These are phyloP conservation scores for Thozetella sp. DNA, from an alignment of 495 filamentous ascomycete species.

Conservation along the genomic window DNA sequence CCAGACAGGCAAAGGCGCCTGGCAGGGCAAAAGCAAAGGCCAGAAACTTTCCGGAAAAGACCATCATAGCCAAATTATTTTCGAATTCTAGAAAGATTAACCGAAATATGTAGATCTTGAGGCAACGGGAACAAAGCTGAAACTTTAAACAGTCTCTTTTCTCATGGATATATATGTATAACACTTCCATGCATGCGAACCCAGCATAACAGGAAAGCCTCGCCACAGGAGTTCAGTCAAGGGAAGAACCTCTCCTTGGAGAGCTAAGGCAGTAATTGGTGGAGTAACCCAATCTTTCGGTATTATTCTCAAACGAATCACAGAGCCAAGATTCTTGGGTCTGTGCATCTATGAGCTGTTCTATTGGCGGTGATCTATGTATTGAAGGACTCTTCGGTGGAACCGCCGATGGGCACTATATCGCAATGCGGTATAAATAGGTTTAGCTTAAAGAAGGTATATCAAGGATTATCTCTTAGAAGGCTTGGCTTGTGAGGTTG, in stretches of 20 bases:
- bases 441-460: neutral
- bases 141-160: too few relatives aligned
- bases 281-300: neutral
- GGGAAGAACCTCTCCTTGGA: too few relatives aligned
- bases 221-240: too few relatives aligned
- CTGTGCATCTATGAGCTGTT: neutral
- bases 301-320: neutral
- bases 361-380: neutral
- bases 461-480: neutral
- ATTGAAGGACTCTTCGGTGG: neutral
- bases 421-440: neutral
- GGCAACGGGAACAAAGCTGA: neutral
- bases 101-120: neutral
- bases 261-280: too few relatives aligned
- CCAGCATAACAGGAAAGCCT: too few relatives aligned
- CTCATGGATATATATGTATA: too few relatives aligned
- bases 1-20: conserved; percentile 10
- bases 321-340: neutral
- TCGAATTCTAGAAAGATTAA: neutral
- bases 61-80: neutral
- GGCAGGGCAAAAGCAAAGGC: conserved; percentile 5
- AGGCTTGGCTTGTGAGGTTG: neutral
- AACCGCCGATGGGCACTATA: neutral
- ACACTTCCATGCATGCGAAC: too few relatives aligned
- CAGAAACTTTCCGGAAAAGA: conserved; percentile 7